Base-by-base conservation (phyloP, 768 basidiomycete species). In the Tulasnella calospora region DNA sequence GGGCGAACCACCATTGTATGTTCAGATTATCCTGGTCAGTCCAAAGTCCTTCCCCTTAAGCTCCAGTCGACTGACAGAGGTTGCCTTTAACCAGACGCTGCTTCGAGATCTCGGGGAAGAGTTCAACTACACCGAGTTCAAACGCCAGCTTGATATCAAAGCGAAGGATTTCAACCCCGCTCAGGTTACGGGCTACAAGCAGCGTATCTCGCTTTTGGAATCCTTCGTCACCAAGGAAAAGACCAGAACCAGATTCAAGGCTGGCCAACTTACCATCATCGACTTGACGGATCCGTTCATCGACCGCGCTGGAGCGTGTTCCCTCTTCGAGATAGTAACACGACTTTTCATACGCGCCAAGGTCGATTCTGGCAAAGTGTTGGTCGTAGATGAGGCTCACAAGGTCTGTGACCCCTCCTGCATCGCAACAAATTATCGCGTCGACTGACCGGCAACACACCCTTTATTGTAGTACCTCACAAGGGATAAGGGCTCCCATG, bases 211-310 rank as follows among this genome's bases (percentile, higher is more conserved):
- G 46, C 71, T 79, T 41, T n/a, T 79, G 33, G 27, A 76, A 77
- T 79, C 61, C 30, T 30, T 46, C 79, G 73, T n/a, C n/a, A 79
- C 77, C 79, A 57, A 27, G 73, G 90, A 89, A 88, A 80, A 83
- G 84, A 36, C 83, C 78, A 21, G 75, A 73, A 27, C 3, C 30
- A 87, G 90, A 0, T 93, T 92, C 80, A 83, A 81, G 0, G 80
- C 86, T 0, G 91, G 91, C 0, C 88, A 89, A 78, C 79, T 93
- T 6, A 92, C 91, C 0, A 90, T 93, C 17, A 82, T 92, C 4
- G 92, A 93, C 79, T 84, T 92, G 0, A 92, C 92, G 0, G 92
- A 92, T 77, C 91, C 92, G 0, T 93, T 93, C 80, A 73, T 79
- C 55, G 92, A 93, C 81, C 84, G 89, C 0, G 85, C 86, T 0